Conservation (phyloP, 208 protist species). For the Balamuthia mandrillaris region DNA sequence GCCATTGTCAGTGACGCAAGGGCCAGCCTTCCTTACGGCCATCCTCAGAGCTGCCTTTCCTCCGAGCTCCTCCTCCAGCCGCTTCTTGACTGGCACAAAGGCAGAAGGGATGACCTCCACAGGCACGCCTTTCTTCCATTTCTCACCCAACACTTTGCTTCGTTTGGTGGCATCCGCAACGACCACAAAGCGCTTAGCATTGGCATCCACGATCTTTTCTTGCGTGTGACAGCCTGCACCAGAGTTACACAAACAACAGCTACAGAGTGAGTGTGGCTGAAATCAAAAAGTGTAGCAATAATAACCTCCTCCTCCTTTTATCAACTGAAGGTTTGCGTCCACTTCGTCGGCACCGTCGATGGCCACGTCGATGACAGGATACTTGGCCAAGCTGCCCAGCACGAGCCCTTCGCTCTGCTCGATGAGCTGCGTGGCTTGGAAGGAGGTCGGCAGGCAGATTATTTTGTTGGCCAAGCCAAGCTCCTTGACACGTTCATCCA, state of each 20-base stretch:
- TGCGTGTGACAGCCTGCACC: constrained; percentile 55
- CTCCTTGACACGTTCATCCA: constrained; percentile 5
- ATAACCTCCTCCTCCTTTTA: constrained; percentile 67
- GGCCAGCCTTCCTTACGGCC: constrained; percentile 65
- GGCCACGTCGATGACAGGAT: constrained; percentile 54
- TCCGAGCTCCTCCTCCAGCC: constrained; percentile 11
- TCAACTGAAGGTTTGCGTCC: constrained; percentile 49
- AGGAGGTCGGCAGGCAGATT: constrained; percentile 70
- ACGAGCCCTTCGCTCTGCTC: not conserved
- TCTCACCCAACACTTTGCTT: constrained; percentile 30
- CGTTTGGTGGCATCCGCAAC: constrained; percentile 69
- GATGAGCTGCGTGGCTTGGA: constrained; percentile 71
- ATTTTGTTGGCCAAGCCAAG: no score
- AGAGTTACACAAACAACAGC: not conserved
- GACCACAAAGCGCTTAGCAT: constrained; percentile 59
- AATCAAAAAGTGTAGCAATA: not conserved
- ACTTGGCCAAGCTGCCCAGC: not conserved
- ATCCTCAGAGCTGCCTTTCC: constrained; percentile 40
- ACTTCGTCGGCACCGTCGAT: constrained; percentile 74
- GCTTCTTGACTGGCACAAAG: not conserved
- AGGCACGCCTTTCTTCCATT: constrained; percentile 69
- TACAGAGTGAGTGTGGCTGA: not conserved
- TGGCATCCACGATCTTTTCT: constrained; percentile 65
- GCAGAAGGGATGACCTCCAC: constrained; percentile 64
- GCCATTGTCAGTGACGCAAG: constrained; percentile 68